phyloP scores from a whole-genome alignment of 495 filamentous ascomycete species.

The Saxispiralis lemnorum region DNA sequence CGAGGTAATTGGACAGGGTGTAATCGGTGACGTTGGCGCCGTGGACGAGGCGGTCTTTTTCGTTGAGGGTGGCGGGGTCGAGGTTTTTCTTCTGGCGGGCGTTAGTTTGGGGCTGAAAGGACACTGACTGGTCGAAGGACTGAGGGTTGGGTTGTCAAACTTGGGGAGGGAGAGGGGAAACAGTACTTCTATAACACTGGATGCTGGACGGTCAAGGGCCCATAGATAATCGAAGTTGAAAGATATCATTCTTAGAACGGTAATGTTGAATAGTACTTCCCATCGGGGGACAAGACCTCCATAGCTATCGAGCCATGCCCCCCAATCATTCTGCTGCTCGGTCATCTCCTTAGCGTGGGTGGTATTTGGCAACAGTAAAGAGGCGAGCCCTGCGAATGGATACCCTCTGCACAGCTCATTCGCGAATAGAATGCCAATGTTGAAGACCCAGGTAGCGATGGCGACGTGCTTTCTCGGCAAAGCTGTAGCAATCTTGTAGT shows the following conservation, averaged over 20 bases:
- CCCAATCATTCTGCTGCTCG: constrained; percentile 35
- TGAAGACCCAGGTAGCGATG: constrained; percentile 79
- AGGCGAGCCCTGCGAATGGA: constrained; percentile 42
- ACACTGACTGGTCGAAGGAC: too few relatives aligned
- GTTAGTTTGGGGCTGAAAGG: constrained; percentile 32
- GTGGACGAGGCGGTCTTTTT: constrained; percentile 63
- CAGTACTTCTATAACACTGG: constrained; percentile 66
- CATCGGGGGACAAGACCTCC: constrained; percentile 73
- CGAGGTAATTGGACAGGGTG: constrained; percentile 66
- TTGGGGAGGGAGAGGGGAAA: too few relatives aligned
- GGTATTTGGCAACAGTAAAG: constrained; percentile 29
- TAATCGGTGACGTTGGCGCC: constrained; percentile 56
- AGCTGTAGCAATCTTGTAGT: constrained; percentile 57
- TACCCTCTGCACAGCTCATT: constrained; percentile 79
- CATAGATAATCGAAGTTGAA: constrained; percentile 97
- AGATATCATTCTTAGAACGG: constrained; percentile 79
- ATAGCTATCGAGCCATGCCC: constrained; percentile 49
- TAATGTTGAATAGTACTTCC: constrained; percentile 94
- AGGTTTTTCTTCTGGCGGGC: constrained; percentile 90
- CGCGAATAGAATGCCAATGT: constrained; percentile 66
- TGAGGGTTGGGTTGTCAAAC: too few relatives aligned
- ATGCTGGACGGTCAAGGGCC: constrained; percentile 49
- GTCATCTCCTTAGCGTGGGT: constrained; percentile 21
- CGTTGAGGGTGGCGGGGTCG: constrained; percentile 67
- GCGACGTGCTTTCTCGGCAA: constrained; percentile 53